A percentile compares a stretch with the other conserved stretches of the same genome.
phyloP scores from a whole-genome alignment of 306 rosid genomes.

The Dryas octopetala region DNA sequence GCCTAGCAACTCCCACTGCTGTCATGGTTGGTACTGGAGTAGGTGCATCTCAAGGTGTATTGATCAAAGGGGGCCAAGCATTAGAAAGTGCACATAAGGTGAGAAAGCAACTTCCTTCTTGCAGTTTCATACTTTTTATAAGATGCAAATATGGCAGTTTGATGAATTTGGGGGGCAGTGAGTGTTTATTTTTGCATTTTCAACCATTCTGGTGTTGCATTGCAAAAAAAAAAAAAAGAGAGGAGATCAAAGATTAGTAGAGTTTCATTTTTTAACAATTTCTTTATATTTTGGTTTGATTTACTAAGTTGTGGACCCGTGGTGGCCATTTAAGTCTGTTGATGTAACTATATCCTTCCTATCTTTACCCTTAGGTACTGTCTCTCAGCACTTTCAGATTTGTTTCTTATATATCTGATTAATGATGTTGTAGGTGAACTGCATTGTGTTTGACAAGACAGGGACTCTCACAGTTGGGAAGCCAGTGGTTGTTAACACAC shows the following conservation, averaged over 20 bases:
- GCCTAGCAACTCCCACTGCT: slow-evolving; percentile 76
- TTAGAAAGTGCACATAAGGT: slow-evolving; percentile 75
- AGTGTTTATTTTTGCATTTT: background rate
- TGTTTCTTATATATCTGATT: background rate
- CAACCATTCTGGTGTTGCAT: background rate
- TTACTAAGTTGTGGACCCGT: background rate
- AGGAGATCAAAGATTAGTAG: background rate
- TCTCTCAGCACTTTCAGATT: background rate
- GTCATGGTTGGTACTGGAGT: slow-evolving; percentile 87
- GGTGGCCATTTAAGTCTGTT: background rate
- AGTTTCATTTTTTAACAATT: background rate
- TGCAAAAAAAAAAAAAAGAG: background rate
- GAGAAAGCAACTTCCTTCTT: slow-evolving; percentile 1
- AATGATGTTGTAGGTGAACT: slow-evolving; percentile 47
- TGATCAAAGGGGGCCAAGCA: slow-evolving; percentile 78
- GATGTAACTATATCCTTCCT: background rate
- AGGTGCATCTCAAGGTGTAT: slow-evolving; percentile 73
- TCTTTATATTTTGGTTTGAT: background rate
- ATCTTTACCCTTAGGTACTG: background rate
- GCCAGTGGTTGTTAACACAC: slow-evolving; percentile 63
- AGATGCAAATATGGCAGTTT: background rate
- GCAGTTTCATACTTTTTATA: background rate
- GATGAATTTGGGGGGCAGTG: background rate
- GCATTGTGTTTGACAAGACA: slow-evolving; percentile 75
- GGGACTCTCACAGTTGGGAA: slow-evolving; percentile 75